phyloP scores from a whole-genome alignment of 495 filamentous ascomycete genomes.

The Aspergillus conjunctus region DNA sequence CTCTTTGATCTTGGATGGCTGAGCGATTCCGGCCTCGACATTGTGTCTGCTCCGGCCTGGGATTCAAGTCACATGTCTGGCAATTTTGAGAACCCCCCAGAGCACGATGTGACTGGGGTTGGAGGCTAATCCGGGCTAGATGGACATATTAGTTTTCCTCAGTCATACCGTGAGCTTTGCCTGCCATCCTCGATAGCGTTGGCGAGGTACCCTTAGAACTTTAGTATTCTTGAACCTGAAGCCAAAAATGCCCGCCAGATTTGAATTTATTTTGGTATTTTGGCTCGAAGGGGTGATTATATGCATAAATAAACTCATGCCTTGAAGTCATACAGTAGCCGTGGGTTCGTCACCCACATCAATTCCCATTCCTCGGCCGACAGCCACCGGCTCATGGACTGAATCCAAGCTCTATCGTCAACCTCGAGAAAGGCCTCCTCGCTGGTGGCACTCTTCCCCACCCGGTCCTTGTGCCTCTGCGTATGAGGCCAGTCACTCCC shows the following conservation, averaged over 20 bases:
- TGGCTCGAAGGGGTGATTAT: too few relatives aligned
- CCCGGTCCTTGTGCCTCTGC: slow-evolving; percentile 9
- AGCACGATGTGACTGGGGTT: background rate
- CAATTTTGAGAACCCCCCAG: background rate
- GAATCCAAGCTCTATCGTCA: background rate
- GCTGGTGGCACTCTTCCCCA: background rate
- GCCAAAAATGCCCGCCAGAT: too few relatives aligned
- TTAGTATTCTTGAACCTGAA: too few relatives aligned
- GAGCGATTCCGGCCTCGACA: slow-evolving; percentile 3
- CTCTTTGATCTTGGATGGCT: slow-evolving; percentile 12
- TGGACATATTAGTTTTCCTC: too few relatives aligned
- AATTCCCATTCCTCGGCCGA: background rate
- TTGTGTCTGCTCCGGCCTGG: background rate
- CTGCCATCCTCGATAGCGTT: too few relatives aligned
- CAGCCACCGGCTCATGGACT: background rate
- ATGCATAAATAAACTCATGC: background rate
- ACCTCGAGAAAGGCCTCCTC: background rate
- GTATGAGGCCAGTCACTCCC: slow-evolving; percentile 21
- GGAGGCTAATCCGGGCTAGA: too few relatives aligned
- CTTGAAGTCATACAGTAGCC: background rate
- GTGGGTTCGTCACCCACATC: background rate
- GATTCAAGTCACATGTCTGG: background rate
- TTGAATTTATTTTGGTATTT: background rate
- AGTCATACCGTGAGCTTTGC: too few relatives aligned
- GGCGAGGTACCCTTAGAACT: too few relatives aligned